Evolutionary conservation across 148 eudicot species (phyloP), one percentile per base, ranked within the genome.

Genomic region (Salicornia ramosissima): DNA sequence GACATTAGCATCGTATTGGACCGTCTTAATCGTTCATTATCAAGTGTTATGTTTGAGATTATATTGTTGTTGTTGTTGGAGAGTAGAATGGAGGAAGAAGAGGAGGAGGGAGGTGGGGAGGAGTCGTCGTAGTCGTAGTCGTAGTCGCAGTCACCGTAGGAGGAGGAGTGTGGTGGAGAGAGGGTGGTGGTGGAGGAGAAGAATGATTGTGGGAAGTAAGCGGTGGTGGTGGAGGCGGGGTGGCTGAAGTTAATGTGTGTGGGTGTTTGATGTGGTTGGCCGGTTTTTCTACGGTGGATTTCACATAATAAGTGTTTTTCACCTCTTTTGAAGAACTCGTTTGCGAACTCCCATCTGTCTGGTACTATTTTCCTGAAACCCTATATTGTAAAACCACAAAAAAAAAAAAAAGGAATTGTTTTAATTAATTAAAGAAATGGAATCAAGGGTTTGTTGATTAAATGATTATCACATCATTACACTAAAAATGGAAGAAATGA

Each of bases 281-380:
- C 71, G 6, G 97, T 87, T 64, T 92, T 92, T 19, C 97, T 77
- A 7, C 97, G 71, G 80, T 92, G 94, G 80, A 92, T 92, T 79
- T 92, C 98, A 59, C 96, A 86, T 4, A 92, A 81, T 24, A 92
- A 67, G 65, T 86, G 96, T 61, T 92, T 92, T 29, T 92, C 91
- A 0, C 98, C 98, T 74, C 80, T 83, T 62, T 85, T 92, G 87
- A 92, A 92, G 77, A 62, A 90, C 58, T 92, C 94, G 33, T 92
- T 92, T 1, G 96, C 98, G 42, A 92, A 92, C 73, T 92, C 98
- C 98, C 98, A 80, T 75, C 74, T 74, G 69, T 86, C 95, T 29
- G 96, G 91, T 24, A 92, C 98, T 18, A 92, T 86, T 84, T 92
- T 92, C 49, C 91, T 80, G 62, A 92, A 92, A 88, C 98, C 98